Evolutionary conservation across 768 basidiomycete genomes (phyloP).

Genomic region (Omphalotus guepiniiformis): DNA sequence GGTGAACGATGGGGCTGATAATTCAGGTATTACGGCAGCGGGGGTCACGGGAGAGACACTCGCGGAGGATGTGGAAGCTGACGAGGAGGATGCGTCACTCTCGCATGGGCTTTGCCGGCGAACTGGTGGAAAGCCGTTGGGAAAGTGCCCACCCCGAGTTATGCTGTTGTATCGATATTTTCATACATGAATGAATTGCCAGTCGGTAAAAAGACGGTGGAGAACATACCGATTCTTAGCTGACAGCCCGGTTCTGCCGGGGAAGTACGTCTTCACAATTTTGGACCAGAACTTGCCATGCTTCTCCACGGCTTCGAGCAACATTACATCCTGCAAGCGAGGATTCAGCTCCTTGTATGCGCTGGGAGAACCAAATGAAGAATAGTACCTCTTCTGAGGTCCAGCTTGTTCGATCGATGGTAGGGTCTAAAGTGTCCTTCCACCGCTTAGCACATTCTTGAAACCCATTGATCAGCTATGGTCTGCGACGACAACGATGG

Average conservation of each 20-base stretch:
- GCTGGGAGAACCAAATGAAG: too few relatives aligned
- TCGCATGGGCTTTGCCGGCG: neutral
- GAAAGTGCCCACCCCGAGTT: slow-evolving; percentile 7
- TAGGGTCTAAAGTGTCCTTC: slow-evolving; percentile 24
- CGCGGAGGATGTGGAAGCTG: slow-evolving; percentile 3
- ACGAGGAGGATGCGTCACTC: neutral
- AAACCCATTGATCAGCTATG: slow-evolving; percentile 1
- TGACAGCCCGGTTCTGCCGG: slow-evolving; percentile 23
- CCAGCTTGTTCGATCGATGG: slow-evolving; percentile 22
- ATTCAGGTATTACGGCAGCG: neutral
- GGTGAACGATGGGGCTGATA: neutral
- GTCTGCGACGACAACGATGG: neutral
- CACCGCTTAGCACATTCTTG: slow-evolving; percentile 29
- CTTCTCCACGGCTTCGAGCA: slow-evolving; percentile 20
- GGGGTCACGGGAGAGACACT: neutral
- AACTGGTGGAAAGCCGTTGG: neutral
- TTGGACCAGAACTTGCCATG: slow-evolving; percentile 25
- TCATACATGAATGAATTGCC: too few relatives aligned
- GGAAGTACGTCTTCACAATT: slow-evolving; percentile 24
- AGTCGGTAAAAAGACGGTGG: too few relatives aligned
- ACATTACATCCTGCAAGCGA: slow-evolving; percentile 17
- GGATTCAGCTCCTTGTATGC: neutral
- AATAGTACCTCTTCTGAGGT: slow-evolving; percentile 18
- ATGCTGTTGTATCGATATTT: slow-evolving; percentile 18
- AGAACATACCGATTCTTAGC: slow-evolving; percentile 24